Base-by-base conservation (phyloP, 108 stramenopile species). In the Ochromonas danica region DNA sequence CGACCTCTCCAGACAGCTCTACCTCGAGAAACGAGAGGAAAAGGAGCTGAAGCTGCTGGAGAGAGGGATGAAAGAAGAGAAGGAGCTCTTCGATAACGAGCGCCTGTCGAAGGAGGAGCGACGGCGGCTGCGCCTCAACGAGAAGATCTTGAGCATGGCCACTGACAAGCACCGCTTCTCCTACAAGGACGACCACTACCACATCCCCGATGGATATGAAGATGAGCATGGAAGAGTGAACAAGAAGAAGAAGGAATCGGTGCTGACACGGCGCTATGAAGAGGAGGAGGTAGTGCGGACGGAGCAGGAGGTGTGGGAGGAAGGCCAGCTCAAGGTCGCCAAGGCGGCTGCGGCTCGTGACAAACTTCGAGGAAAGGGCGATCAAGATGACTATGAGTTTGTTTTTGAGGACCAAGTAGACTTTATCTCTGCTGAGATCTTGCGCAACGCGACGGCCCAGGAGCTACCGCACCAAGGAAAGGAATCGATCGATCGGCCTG, bases 231-330 rank as follows among this genome's bases (percentile, higher is more conserved):
- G 87, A 28, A 61, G 79, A 39, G 84, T 86, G 30, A 80, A 86
- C 80, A 79, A 67, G 22, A 67, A 83, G 36, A 87, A 81, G 45
- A 27, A 83, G 36, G 87, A 89, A 3, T 62, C 81, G 35, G 81
- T 91, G 57, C 82, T 98, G 39, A 92, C 88, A 0, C 91, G 93
- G 2, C 90, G 97, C 33, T 98, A 97, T 80, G 85, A 94, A 28
- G 96, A 97, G 78, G 92, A 92, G 33, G 93, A 90, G 36, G 77
- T 81, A 63, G 90, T 93, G 78, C 95, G 95, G 81, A 92, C 93
- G 28, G 98, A 98, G 79, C 94, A 97, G 85, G 91, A 98, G 62
- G 80, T 96, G 10, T 98, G 96, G 96, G 96, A 97, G 83, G 95
- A 96, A 78, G 89, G 92, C 28, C 98, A 98, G 71, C 82, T 83